Evolutionary conservation across 345 rosid species (phyloP).

Genomic region (Stellera chamaejasme): DNA sequence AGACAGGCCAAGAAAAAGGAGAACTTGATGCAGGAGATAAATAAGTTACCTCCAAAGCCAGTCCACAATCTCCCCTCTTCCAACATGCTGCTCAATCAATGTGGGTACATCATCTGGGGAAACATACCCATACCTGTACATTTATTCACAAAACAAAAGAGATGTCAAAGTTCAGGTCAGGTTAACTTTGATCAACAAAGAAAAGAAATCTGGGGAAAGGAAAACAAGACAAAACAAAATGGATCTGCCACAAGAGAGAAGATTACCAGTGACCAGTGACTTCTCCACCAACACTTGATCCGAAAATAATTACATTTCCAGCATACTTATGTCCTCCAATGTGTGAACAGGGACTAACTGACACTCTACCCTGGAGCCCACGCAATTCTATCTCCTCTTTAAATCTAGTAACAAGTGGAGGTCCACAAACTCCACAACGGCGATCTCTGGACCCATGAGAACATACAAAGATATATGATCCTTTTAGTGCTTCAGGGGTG

Average conservation of each 20-base stretch:
- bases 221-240: no score
- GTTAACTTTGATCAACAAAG: slow-evolving; percentile 3
- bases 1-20: background rate
- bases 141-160: background rate
- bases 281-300: slow-evolving; percentile 42
- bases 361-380: slow-evolving; percentile 77
- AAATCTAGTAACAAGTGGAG: slow-evolving; percentile 65
- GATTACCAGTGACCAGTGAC: slow-evolving; percentile 80
- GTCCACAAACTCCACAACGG: slow-evolving; percentile 94
- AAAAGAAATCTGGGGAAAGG: background rate
- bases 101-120: slow-evolving; percentile 65
- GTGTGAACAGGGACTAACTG: slow-evolving; percentile 96
- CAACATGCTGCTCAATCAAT: slow-evolving; percentile 66
- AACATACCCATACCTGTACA: slow-evolving; percentile 76
- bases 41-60: slow-evolving; percentile 67
- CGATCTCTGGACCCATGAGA: slow-evolving; percentile 90
- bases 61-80: slow-evolving; percentile 70
- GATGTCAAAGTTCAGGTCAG: no score
- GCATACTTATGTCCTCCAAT: slow-evolving; percentile 95
- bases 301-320: slow-evolving; percentile 88
- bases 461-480: slow-evolving; percentile 84
- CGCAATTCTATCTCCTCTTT: slow-evolving; percentile 71
- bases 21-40: slow-evolving; percentile 6
- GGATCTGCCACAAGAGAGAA: no score
- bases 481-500: slow-evolving; percentile 72